A percentile compares a stretch with the other conserved stretches of the same genome.
These are phyloP conservation scores for Isoetes taiwanensis DNA, from an alignment of 75 land plant genomes.

Conservation along the genomic window DNA sequence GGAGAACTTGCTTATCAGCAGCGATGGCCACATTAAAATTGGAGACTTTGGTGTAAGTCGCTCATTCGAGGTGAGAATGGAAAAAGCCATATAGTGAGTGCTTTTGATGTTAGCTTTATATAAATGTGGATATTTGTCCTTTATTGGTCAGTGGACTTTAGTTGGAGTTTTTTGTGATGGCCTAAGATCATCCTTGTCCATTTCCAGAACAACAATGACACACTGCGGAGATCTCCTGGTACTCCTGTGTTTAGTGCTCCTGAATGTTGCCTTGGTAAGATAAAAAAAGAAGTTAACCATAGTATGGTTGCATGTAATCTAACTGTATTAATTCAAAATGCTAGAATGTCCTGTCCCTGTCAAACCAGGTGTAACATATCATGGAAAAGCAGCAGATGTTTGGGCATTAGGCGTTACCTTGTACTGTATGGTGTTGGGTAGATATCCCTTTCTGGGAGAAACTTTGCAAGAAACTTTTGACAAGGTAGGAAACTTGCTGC, in stretches of 20 bases:
- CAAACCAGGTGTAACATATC: conserved; percentile 87
- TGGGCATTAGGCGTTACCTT: conserved; percentile 95
- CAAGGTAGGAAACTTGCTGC: conserved; percentile 50
- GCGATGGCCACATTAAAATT: conserved; percentile 28
- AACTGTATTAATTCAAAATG: background rate
- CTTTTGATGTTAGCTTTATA: too few relatives aligned
- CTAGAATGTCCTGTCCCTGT: too few relatives aligned
- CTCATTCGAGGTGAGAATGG: conserved; percentile 29
- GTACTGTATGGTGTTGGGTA: conserved; percentile 80
- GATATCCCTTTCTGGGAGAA: conserved; percentile 84
- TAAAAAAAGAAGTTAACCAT: too few relatives aligned
- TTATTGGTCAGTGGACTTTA: too few relatives aligned
- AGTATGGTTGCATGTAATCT: background rate
- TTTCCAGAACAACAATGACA: conserved; percentile 16
- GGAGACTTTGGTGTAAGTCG: conserved; percentile 37
- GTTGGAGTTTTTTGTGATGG: too few relatives aligned
- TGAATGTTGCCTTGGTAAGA: conserved; percentile 26
- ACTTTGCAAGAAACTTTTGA: conserved; percentile 81
- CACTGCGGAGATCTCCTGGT: conserved; percentile 22
- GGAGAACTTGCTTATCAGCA: conserved; percentile 33
- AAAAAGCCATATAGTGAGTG: background rate
- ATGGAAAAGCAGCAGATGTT: conserved; percentile 77
- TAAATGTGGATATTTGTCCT: too few relatives aligned
- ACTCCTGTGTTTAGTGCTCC: conserved; percentile 25
- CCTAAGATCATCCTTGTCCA: too few relatives aligned